Evolutionary conservation across 1,139 yeast species (phyloP).

Genomic region (Yamadazyma triangularis): DNA sequence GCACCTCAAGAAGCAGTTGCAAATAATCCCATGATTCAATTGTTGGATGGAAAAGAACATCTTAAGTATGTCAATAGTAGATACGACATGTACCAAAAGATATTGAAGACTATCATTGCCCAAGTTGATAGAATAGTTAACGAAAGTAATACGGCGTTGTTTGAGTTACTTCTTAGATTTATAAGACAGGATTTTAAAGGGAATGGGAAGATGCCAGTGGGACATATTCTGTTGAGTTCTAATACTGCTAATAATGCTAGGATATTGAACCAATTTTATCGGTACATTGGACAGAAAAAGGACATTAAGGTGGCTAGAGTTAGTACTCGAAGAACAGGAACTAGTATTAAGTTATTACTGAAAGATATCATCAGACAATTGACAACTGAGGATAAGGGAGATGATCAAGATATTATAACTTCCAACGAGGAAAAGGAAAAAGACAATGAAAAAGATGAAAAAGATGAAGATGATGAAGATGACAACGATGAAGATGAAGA

Average conservation of each 20-base stretch:
- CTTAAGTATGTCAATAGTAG: neutral
- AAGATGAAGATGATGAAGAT: slow-evolving; percentile 3
- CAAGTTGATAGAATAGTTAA: neutral
- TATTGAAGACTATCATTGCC: neutral
- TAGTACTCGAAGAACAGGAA: slow-evolving; percentile 35
- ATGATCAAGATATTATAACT: no score
- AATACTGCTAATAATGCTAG: slow-evolving; percentile 54
- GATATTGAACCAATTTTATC: slow-evolving; percentile 40
- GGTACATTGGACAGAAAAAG: slow-evolving; percentile 9
- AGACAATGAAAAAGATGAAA: slow-evolving; percentile 1
- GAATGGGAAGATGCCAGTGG: slow-evolving; percentile 30
- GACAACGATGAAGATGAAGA: slow-evolving; percentile 4
- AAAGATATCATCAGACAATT: slow-evolving; percentile 36
- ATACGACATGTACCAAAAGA: neutral
- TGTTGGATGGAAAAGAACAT: neutral
- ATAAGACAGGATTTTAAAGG: neutral
- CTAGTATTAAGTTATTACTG: slow-evolving; percentile 35
- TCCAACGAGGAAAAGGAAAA: neutral
- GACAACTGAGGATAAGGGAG: slow-evolving; percentile 6
- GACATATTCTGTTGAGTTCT: slow-evolving; percentile 49
- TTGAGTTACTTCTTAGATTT: neutral
- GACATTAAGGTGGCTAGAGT: slow-evolving; percentile 30
- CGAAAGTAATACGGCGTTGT: neutral
- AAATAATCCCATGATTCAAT: neutral
- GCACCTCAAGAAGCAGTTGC: neutral